Evolutionary conservation across 768 basidiomycete genomes (phyloP).

Genomic region (Tephrocybe sp.): DNA sequence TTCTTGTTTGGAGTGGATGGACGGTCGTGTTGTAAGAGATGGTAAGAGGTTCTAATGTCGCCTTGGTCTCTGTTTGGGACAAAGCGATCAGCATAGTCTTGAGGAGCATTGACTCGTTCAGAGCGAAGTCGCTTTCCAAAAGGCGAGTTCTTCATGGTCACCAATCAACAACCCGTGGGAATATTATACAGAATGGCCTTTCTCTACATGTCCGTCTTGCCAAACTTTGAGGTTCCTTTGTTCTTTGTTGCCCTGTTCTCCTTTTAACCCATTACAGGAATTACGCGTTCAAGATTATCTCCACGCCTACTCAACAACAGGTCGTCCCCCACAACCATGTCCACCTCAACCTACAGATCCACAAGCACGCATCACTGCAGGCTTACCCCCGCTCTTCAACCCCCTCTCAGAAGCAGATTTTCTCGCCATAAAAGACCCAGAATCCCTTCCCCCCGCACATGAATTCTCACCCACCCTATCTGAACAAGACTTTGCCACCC

Average conservation of each 20-base stretch:
- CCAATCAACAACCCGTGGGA: conserved; percentile 19
- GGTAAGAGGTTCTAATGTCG: conserved; percentile 65
- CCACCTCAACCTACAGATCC: conserved; percentile 45
- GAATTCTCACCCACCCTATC: conserved; percentile 14
- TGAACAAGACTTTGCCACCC: conserved; percentile 20
- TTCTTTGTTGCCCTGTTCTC: no score
- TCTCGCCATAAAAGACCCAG: conserved; percentile 21
- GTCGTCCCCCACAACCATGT: conserved; percentile 44
- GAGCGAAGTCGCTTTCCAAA: conserved; percentile 83
- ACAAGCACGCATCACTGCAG: conserved; percentile 38
- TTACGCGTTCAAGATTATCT: conserved; percentile 54
- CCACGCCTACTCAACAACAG: conserved; percentile 41
- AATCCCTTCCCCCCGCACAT: conserved; percentile 21
- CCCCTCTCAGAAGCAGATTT: conserved; percentile 26
- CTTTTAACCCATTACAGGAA: no score
- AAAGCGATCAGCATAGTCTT: conserved; percentile 63
- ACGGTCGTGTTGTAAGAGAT: conserved; percentile 57
- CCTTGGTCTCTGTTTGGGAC: conserved; percentile 63
- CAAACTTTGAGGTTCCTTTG: not conserved
- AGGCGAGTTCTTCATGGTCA: conserved; percentile 83
- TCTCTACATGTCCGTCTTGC: not conserved
- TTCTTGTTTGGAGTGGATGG: conserved; percentile 60
- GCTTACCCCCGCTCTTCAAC: conserved; percentile 50
- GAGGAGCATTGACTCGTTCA: conserved; percentile 62
- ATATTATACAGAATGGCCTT: not conserved